Evolutionary conservation across 2,329 filamentous ascomycete species (phyloP).

Genomic region (Diaporthe sp.): DNA sequence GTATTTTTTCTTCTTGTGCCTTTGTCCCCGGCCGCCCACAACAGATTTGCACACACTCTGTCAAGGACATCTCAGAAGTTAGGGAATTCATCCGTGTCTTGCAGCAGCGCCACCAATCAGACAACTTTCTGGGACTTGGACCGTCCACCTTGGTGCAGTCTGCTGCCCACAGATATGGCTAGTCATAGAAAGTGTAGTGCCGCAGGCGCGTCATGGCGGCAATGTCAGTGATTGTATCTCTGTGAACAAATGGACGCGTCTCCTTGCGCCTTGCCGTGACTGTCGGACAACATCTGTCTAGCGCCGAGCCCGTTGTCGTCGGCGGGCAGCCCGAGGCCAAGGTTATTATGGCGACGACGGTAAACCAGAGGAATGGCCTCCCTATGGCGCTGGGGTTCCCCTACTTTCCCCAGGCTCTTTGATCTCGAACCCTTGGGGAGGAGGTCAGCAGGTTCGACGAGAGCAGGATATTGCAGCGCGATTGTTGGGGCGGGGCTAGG

Average conservation of each 20-base stretch:
- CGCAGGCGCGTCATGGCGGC: neutral
- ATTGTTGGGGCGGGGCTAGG: constrained; percentile 43
- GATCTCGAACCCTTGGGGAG: constrained; percentile 51
- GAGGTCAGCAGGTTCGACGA: neutral
- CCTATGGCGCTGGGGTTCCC: constrained; percentile 35
- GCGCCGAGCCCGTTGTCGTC: neutral
- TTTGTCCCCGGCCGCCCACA: too few relatives aligned
- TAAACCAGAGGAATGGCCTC: neutral
- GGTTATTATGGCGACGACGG: constrained; percentile 1
- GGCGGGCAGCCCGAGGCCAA: neutral
- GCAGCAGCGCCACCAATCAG: neutral
- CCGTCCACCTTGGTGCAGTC: neutral
- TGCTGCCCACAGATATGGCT: neutral
- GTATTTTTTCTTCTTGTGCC: neutral
- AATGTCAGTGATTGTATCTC: neutral
- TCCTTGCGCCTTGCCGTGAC: neutral
- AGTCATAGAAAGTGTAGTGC: neutral
- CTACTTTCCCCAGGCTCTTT: constrained; percentile 45
- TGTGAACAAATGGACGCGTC: neutral
- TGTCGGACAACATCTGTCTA: neutral
- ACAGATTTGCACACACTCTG: neutral
- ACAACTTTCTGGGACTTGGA: too few relatives aligned
- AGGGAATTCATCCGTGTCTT: neutral
- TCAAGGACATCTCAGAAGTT: neutral
- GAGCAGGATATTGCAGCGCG: neutral